phyloP scores from a whole-genome alignment of 345 rosid genomes.

The Theobroma cacao region DNA sequence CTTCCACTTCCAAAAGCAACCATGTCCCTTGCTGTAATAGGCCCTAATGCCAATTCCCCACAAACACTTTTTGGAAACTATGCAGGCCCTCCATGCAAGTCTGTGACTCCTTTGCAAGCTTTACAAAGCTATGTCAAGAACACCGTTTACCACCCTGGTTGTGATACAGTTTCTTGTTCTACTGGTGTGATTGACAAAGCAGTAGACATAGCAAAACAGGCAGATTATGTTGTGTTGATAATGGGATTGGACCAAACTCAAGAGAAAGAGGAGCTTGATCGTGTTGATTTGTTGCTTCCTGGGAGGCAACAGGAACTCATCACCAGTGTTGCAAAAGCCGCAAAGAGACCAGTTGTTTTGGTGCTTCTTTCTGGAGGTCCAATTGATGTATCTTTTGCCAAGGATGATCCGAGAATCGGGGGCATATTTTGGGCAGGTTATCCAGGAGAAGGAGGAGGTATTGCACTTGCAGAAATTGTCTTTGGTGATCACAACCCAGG shows the following conservation, averaged over 20 bases:
- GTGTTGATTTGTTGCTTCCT: slow-evolving; percentile 62
- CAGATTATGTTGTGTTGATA: slow-evolving; percentile 64
- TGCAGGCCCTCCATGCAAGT: slow-evolving; percentile 71
- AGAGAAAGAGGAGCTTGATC: slow-evolving; percentile 74
- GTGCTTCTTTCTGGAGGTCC: slow-evolving; percentile 89
- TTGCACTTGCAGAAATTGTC: slow-evolving; percentile 77
- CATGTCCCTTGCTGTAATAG: slow-evolving; percentile 64
- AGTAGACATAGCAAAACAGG: slow-evolving; percentile 47
- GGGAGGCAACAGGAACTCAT: slow-evolving; percentile 75
- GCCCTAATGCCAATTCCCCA: slow-evolving; percentile 70
- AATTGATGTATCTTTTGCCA: slow-evolving; percentile 70
- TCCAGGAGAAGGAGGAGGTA: slow-evolving; percentile 87
- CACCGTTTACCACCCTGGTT: slow-evolving; percentile 51
- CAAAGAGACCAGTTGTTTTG: slow-evolving; percentile 64
- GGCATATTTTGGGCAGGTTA: slow-evolving; percentile 93
- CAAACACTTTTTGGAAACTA: slow-evolving; percentile 77
- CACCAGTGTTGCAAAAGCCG: slow-evolving; percentile 50
- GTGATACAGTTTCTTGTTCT: slow-evolving; percentile 64
- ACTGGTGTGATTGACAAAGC: slow-evolving; percentile 51
- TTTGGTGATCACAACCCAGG: slow-evolving; percentile 95
- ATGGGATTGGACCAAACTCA: slow-evolving; percentile 88
- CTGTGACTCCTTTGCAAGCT: slow-evolving; percentile 55
- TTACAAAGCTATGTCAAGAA: slow-evolving; percentile 48
- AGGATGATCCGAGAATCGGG: slow-evolving; percentile 48
- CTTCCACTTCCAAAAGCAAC: slow-evolving; percentile 62